Evolutionary conservation across 345 rosid species (phyloP), one percentile per base, ranked within the genome.

Genomic region (Aethionema arabicum): DNA sequence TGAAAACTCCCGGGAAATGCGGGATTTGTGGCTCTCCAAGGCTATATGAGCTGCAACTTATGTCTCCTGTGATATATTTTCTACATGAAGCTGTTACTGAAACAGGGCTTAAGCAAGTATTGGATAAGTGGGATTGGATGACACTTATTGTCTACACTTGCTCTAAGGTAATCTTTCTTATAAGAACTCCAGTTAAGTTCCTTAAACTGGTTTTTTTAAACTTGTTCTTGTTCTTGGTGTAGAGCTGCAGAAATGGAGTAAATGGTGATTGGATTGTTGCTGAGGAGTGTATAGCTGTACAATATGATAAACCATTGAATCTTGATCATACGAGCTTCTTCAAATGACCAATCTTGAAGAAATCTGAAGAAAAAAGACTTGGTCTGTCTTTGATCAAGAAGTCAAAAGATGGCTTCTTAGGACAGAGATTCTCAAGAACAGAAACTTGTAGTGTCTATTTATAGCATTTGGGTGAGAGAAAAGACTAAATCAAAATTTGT

Each of bases 91-190:
- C 73, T 57, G 84, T 78, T 36, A 29, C 57, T 49, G 83, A 84
- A 37, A 72, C 74, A 68, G 46, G 37, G 72, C 71, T 74, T 45
- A 85, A 73, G 62, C 71, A 56, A 12, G 52, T 76, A 7, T 55
- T 92, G 49, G 85, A 85, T 55, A 77, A 74, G 31, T 93, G 97
- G 97, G 80, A 87, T 65, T 93, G 97, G 99, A 79, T 93, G 84
- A 90, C 90, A 32, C 83, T 86, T 16, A 47, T 82, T 37, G 72
- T 87, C 50, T 82, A 80, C 70, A 93, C 97, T 63, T 93, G 99
- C 76, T 74, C 85, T 41, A 78, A 79, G 90, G 99, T 70, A 41
- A 11, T 3, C 5, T 37, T 37, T 37, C 40, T 6, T 37, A 37
- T 37, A 37, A 37, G 11, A 10, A 37, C 40, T 37, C 11, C 40